Conservation (phyloP, 371 early-diverging fungal genomes). For the Batkoa obscura region DNA sequence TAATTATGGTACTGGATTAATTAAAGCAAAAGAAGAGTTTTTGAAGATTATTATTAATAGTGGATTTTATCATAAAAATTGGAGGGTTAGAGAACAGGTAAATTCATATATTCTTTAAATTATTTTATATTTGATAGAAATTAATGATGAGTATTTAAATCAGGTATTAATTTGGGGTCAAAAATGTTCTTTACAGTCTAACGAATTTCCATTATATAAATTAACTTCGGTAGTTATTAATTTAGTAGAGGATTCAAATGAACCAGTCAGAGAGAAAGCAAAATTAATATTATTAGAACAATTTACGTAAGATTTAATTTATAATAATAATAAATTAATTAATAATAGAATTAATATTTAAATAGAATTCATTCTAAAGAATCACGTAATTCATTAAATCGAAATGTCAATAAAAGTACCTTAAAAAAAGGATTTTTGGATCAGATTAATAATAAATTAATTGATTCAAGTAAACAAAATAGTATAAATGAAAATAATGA, state of each 20-base stretch:
- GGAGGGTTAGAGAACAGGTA: conserved; percentile 6
- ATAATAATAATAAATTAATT: not conserved
- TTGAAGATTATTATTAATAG: not conserved
- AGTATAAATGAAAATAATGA: not conserved
- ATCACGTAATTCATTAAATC: not conserved
- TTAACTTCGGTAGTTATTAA: not conserved
- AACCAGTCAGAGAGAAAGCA: conserved; percentile 4
- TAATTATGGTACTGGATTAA: not conserved
- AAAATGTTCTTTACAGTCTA: not conserved
- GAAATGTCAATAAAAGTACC: not conserved
- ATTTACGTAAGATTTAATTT: not conserved
- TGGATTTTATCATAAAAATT: not conserved
- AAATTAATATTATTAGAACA: conserved; percentile 4
- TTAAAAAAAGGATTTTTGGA: not conserved
- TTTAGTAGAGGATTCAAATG: conserved; percentile 2
- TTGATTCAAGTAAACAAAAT: not conserved
- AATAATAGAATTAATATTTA: no score
- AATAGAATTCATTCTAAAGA: not conserved
- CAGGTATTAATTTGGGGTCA: not conserved
- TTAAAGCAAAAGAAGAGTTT: no score
- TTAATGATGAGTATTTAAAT: no score
- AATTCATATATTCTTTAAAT: not conserved
- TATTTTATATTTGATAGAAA: not conserved
- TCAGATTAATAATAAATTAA: not conserved
- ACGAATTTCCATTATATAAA: not conserved